Percentiles rank a stretch among this genome's conserved stretches.
These are phyloP conservation scores for Trichoderma orchidacearum DNA, from an alignment of 495 filamentous ascomycete genomes.

Conservation along the genomic window DNA sequence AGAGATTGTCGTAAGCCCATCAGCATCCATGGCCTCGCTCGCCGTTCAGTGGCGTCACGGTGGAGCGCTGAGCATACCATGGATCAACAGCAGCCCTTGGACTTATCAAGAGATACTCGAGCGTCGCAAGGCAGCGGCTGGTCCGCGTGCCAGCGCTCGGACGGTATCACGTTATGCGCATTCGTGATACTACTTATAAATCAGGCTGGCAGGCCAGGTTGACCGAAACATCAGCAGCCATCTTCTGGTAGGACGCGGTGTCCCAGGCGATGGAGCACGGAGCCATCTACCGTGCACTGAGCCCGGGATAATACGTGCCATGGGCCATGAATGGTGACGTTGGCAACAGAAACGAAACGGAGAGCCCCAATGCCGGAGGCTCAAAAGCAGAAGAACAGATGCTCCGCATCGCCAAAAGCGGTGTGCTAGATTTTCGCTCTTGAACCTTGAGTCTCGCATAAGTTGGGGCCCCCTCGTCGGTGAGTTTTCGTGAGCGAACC, in stretches of 20 bases:
- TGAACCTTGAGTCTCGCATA: neutral
- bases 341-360: too few species aligned
- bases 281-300: neutral
- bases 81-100: neutral
- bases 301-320: too few species aligned
- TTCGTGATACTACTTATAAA: neutral
- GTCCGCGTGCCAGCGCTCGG: neutral
- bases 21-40: neutral
- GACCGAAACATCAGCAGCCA: too few species aligned
- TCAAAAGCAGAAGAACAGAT: neutral
- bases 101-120: neutral
- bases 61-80: neutral
- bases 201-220: too few species aligned
- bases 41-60: neutral
- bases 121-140: neutral
- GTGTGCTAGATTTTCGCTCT: neutral
- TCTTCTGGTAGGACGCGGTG: too few species aligned
- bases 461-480: neutral
- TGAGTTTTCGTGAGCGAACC: neutral
- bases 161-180: too few species aligned
- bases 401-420: neutral
- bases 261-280: neutral
- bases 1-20: neutral
- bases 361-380: neutral
- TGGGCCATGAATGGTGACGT: too few species aligned